A percentile compares a stretch with the other conserved stretches of the same genome.
Conservation (phyloP, 192 early-diverging fungal genomes). For the Helicostylum pulchrum region DNA sequence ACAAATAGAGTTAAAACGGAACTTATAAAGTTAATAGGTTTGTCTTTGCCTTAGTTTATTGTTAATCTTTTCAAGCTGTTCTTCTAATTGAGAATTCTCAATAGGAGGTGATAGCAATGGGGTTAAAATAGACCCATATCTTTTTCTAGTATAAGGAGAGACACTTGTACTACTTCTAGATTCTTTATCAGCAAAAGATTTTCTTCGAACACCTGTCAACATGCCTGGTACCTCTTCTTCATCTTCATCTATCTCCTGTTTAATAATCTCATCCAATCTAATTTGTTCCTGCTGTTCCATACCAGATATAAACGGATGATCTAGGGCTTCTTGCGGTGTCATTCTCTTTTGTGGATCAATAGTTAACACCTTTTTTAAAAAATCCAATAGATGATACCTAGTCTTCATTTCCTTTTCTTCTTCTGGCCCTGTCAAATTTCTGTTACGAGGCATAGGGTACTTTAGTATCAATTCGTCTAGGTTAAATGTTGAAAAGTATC, state of each 20-base stretch:
- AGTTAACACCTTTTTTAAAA: constrained; percentile 5
- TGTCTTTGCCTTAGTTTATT: too few relatives aligned
- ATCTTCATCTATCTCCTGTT: too few relatives aligned
- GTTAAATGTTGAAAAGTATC: constrained; percentile 16
- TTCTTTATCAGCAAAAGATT: background rate
- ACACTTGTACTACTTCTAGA: background rate
- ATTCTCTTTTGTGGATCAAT: constrained; percentile 13
- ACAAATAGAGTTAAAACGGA: too few relatives aligned
- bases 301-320: constrained; percentile 8
- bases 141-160: background rate
- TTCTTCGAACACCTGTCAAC: background rate
- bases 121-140: background rate
- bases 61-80: too few relatives aligned
- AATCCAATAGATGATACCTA: constrained; percentile 10
- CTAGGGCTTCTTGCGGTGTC: constrained; percentile 8
- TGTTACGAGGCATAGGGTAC: constrained; percentile 3
- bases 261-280: too few relatives aligned
- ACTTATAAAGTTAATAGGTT: too few relatives aligned
- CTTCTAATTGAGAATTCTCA: background rate
- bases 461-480: constrained; percentile 12
- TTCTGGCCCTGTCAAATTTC: background rate
- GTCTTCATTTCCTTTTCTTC: constrained; percentile 15
- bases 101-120: background rate
- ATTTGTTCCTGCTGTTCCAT: background rate
- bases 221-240: too few relatives aligned